Base-by-base conservation (phyloP, 768 basidiomycete species). In the Xanthoconium stramineum region DNA sequence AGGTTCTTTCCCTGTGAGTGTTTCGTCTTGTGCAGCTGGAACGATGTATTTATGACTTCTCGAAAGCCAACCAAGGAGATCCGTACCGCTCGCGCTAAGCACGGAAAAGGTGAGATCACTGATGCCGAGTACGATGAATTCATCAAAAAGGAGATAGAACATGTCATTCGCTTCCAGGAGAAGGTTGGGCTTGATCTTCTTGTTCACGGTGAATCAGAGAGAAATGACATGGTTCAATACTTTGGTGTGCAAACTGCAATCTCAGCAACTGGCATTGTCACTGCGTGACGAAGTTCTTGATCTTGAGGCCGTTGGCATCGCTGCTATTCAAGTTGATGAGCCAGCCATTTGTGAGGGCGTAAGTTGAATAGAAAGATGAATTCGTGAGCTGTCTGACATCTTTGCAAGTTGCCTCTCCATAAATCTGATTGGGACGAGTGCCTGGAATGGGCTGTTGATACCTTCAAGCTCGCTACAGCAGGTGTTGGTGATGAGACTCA, bases 171-270 rank as follows among this genome's bases (percentile, higher is more conserved):
- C 61, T 96, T 98, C 92, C 97, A 99, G 76, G 96, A 98, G 81
- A 86, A 84, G 75, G 83, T 94, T 63, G 96, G 91, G 63, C 86
- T 99, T 65, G 97, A 99, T 75, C 83, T 99, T 56, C 83, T 98
- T 65, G 97, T 99, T 59, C 97, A 99, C 75, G 97, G 97, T 69
- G 97, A 99, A 76, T 91, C 96, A 52, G 96, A 99, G 80, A 86
- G 96, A 68, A 98, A 98, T 74, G 96, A 98, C 83, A 98, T 98
- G 96, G 95, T 97, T 60, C 95, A 98, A 78, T 99, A 99, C 85
- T 99, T 98, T 65, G 97, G 97, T 63, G 97, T 91, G 92, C 71
- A 96, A 98, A 77, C 75, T 95, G 62, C 97, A 99, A 79, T 94
- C 94, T 72, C 94, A 95, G 81, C 97, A 99, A 75, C 85, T 99